Base-by-base conservation (phyloP, 2,329 filamentous ascomycete genomes). In the Fusarium piperis region DNA sequence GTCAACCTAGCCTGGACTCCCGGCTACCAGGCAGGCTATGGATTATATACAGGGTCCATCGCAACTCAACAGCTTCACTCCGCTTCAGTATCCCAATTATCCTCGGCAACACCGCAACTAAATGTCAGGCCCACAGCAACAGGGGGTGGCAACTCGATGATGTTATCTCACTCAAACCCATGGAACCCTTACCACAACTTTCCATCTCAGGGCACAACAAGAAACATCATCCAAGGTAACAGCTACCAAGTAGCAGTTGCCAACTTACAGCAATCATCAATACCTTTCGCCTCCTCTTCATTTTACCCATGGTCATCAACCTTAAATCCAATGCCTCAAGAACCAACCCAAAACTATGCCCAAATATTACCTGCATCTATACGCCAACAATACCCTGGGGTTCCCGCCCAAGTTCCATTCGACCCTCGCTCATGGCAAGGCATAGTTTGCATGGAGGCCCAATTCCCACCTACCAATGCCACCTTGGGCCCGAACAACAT, bases 321-420 rank as follows among this genome's bases (percentile, higher is more conserved):
- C 8, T 5, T 23, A 6, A 4, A 23, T 35, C n/a, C 1, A 13
- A 12, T 26, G 30, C 13, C 8, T 12, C 57, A 55, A 20, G 35
- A 44, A 23, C 44, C 2, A 9, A 8, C n/a, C 3, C 28, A 44
- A 8, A 6, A 8, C 5, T 23, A 62, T 3, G 1, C 3, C n/a
- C 20, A 36, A 7, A 20, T 23, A 15, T 2, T 18, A 1, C 0
- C n/a, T 12, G 1, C n/a, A 15, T 2, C n/a, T 2, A 26, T 23
- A 2, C 28, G 13, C 8, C 20, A 32, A 7, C 20, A 59, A 16
- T 18, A 15, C 0, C 10, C 30, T 5, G 6, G 33, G 18, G 6
- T 48, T 8, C 2, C 3, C 1, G n/a, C 26, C 9, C 32, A 32
- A 7, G 3, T 6, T 9, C 6, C 26, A 23, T 1, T 6, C 5